These are phyloP conservation scores for Trichoderma sp. DNA, from an alignment of 2,329 filamentous ascomycete genomes.

Conservation along the genomic window DNA sequence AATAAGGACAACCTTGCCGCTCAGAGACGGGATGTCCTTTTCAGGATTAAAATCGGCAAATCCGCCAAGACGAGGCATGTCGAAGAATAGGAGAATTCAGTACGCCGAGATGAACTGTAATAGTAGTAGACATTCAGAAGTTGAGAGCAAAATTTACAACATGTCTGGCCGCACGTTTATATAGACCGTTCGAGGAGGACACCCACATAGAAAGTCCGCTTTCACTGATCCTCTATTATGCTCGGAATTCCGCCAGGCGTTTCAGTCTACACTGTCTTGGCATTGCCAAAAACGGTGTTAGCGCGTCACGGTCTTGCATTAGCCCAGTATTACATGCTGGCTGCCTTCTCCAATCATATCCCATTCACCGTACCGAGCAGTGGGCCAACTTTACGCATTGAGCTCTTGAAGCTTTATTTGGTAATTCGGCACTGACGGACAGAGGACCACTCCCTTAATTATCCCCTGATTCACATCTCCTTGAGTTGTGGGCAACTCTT, in stretches of 20 bases:
- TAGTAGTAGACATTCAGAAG: neutral
- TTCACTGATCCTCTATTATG: neutral
- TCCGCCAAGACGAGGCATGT: conserved; percentile 1
- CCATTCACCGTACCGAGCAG: neutral
- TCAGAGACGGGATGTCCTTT: neutral
- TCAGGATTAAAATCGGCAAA: conserved; percentile 2
- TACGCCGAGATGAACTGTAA: neutral
- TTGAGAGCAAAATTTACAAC: neutral
- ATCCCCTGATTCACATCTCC: neutral
- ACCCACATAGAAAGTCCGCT: neutral
- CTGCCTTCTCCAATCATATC: neutral
- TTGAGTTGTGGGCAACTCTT: neutral
- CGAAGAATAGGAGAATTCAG: neutral
- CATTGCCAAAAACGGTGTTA: neutral
- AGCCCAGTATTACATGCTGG: neutral
- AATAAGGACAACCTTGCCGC: conserved; percentile 1
- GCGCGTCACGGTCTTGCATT: conserved; percentile 11
- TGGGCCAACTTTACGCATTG: neutral
- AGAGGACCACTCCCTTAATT: neutral
- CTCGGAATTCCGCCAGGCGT: neutral
- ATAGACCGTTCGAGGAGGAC: neutral
- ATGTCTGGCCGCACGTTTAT: neutral
- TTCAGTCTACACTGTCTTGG: neutral
- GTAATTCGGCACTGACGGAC: neutral
- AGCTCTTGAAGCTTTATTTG: neutral